Evolutionary conservation across 495 filamentous ascomycete species (phyloP).

Genomic region (Haplographium delicatum): DNA sequence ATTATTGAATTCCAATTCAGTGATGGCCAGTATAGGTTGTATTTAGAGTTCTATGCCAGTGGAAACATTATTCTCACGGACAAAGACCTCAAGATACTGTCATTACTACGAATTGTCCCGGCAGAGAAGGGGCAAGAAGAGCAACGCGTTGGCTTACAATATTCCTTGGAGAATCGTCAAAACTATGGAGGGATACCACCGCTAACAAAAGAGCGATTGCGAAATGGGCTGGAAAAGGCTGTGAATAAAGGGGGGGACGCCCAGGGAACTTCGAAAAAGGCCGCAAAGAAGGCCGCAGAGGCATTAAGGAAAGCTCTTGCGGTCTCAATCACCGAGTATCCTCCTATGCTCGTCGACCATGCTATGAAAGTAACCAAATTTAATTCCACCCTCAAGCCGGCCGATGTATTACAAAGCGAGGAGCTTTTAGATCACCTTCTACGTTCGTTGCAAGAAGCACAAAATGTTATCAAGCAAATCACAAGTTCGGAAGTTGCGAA

Average conservation of each 20-base stretch:
- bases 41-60: conserved; percentile 93
- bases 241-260: conserved; percentile 43
- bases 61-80: conserved; percentile 94
- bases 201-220: conserved; percentile 66
- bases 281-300: conserved; percentile 71
- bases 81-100: conserved; percentile 67
- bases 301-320: conserved; percentile 73
- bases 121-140: conserved; percentile 69
- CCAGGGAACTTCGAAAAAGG: conserved; percentile 51
- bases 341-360: conserved; percentile 83
- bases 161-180: conserved; percentile 76
- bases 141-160: conserved; percentile 69
- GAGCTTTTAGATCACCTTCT: conserved; percentile 58
- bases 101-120: conserved; percentile 72
- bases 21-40: conserved; percentile 81
- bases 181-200: conserved; percentile 70
- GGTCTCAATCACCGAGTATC: conserved; percentile 77
- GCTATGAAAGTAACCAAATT: conserved; percentile 63
- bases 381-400: conserved; percentile 57
- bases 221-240: conserved; percentile 61
- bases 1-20: conserved; percentile 91
- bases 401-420: conserved; percentile 63
- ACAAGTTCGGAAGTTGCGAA: conserved; percentile 51
- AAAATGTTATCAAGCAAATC: conserved; percentile 55
- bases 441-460: conserved; percentile 60